Conservation (phyloP, 2,329 filamentous ascomycete genomes). For the Chaetomiaceae sp. region DNA sequence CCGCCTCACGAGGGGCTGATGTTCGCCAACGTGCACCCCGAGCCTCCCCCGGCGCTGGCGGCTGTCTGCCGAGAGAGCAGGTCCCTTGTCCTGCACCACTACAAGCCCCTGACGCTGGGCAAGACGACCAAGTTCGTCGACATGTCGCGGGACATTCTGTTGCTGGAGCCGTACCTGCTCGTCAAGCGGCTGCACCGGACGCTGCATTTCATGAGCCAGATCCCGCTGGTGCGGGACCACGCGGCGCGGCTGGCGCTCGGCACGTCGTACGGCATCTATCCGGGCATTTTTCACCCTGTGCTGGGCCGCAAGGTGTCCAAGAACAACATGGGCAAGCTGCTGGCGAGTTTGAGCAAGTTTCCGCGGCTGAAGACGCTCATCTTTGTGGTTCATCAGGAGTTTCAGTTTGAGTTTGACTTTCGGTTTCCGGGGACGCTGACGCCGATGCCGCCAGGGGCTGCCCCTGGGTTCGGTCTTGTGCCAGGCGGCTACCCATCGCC, state of each 20-base stretch:
- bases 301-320: slow-evolving; percentile 42
- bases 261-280: slow-evolving; percentile 44
- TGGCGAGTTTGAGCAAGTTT: slow-evolving; percentile 40
- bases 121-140: slow-evolving; percentile 45
- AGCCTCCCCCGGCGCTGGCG: slow-evolving; percentile 42
- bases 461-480: background rate
- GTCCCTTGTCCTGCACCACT: slow-evolving; percentile 39
- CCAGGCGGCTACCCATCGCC: slow-evolving; percentile 1
- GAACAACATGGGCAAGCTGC: slow-evolving; percentile 41
- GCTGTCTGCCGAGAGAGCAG: slow-evolving; percentile 43
- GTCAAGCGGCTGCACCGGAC: slow-evolving; percentile 44
- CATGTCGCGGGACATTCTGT: slow-evolving; percentile 41
- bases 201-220: slow-evolving; percentile 43
- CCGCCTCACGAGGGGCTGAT: slow-evolving; percentile 40
- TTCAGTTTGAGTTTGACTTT: slow-evolving; percentile 41
- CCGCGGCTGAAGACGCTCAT: slow-evolving; percentile 38
- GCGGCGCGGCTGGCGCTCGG: slow-evolving; percentile 41
- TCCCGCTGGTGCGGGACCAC: slow-evolving; percentile 40
- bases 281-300: slow-evolving; percentile 43
- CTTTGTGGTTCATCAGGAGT: slow-evolving; percentile 45
- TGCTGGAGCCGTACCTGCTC: slow-evolving; percentile 46
- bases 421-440: slow-evolving; percentile 26
- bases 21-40: slow-evolving; percentile 44
- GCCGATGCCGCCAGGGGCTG: slow-evolving; percentile 16
- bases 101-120: slow-evolving; percentile 42